A percentile compares a stretch with the other conserved stretches of the same genome.
phyloP scores from a whole-genome alignment of 768 basidiomycete genomes.

The Grammothele lineata region DNA sequence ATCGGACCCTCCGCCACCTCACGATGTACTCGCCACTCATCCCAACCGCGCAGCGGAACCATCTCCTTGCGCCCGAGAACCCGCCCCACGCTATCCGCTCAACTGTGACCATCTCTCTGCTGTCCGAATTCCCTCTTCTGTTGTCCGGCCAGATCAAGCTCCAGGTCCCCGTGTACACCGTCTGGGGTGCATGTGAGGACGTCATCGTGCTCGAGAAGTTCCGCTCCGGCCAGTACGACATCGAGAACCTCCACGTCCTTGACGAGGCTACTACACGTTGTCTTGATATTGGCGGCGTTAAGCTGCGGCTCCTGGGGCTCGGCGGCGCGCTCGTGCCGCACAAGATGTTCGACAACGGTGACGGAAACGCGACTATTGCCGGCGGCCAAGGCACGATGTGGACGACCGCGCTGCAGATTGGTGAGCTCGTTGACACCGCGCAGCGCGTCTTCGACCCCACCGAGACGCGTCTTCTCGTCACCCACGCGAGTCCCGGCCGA shows the following conservation, averaged over 20 bases:
- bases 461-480: constrained; percentile 91
- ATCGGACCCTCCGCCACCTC: constrained; percentile 93
- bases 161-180: constrained; percentile 89
- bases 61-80: constrained; percentile 72
- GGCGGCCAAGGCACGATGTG: constrained; percentile 99
- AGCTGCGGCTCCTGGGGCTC: constrained; percentile 90
- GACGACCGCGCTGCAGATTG: constrained; percentile 96
- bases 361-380: constrained; percentile 94
- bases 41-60: constrained; percentile 71
- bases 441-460: constrained; percentile 89
- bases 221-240: constrained; percentile 72
- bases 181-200: constrained; percentile 98
- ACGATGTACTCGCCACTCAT: constrained; percentile 96
- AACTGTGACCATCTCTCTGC: constrained; percentile 68
- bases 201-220: constrained; percentile 91
- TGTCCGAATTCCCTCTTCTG: constrained; percentile 92
- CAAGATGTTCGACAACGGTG: constrained; percentile 93
- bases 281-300: constrained; percentile 89
- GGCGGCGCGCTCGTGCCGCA: constrained; percentile 94
- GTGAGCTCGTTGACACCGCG: constrained; percentile 96
- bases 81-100: constrained; percentile 64
- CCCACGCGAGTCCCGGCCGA: constrained; percentile 88
- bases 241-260: constrained; percentile 87
- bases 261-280: constrained; percentile 95
- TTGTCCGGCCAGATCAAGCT: constrained; percentile 89